phyloP scores from a whole-genome alignment of 805 yeast species.

The Nakazawaea ishiwadae region DNA sequence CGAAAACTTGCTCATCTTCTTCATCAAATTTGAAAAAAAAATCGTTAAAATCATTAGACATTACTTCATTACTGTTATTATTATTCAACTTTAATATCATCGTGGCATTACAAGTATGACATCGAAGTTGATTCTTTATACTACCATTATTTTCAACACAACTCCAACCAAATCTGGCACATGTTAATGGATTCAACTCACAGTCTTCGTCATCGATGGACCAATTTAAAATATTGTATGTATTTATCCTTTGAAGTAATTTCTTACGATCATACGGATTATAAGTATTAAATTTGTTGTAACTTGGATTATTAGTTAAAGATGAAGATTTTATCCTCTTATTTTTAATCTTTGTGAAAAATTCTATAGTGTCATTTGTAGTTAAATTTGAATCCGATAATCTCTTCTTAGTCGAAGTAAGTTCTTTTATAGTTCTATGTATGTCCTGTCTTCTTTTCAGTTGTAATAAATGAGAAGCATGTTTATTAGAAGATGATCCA shows the following conservation, averaged over 20 bases:
- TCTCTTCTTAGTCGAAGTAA: constrained; percentile 11
- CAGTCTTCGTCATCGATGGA: constrained; percentile 21
- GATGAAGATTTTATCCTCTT: constrained; percentile 2
- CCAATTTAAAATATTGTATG: constrained; percentile 47
- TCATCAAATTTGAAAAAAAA: constrained; percentile 13
- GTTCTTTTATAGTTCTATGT: constrained; percentile 6
- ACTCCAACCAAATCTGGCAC: constrained; percentile 52
- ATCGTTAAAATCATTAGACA: no score
- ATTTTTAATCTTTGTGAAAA: constrained; percentile 10
- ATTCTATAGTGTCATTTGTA: constrained; percentile 12
- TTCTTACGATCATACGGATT: constrained; percentile 33
- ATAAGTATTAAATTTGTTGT: constrained; percentile 17
- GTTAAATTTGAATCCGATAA: constrained; percentile 6
- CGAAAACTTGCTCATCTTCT: constrained; percentile 20
- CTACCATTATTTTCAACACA: constrained; percentile 26
- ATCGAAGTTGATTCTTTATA: constrained; percentile 27
- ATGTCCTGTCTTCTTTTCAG: background rate
- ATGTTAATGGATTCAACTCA: constrained; percentile 38
- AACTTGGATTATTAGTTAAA: constrained; percentile 6
- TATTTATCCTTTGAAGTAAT: constrained; percentile 35
- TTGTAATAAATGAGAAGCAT: background rate
- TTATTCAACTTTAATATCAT: constrained; percentile 24
- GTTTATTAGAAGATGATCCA: background rate
- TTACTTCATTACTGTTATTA: background rate
- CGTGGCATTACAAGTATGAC: constrained; percentile 28